Evolutionary conservation across 2,329 filamentous ascomycete species (phyloP), one percentile per base, ranked within the genome.

Genomic region (Neopestalotiopsis rosae): DNA sequence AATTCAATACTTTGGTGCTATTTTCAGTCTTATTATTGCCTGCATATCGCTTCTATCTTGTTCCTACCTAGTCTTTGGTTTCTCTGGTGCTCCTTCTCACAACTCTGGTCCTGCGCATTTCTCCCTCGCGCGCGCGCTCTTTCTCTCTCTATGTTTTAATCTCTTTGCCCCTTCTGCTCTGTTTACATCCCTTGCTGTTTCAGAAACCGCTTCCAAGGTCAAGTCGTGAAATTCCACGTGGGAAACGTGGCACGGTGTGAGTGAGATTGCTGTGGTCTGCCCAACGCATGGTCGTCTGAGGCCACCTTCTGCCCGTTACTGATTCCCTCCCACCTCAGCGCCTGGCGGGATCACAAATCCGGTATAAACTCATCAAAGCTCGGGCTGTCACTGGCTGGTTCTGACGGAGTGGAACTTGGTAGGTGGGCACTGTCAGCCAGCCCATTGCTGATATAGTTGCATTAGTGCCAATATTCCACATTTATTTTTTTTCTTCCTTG

Each of bases 391-490:
- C 56, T 67, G 65, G 65, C 65, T 61, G 20, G 34, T 40, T 56
- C 65, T 56, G 42, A n/a, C 30, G 4, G 28, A 42, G 65, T 67
- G 65, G 65, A 67, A 67, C 56, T 30, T 13, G 20, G n/a, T 49
- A 45, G 52, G 64, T 66, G 56, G 56, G 30, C 34, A 56, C 34
- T 30, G 34, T 61, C 56, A 67, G 56, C 65, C 56, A 67, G 65
- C 65, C 65, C 65, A 67, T 59, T 61, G 65, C 32, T 67, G 65
- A 61, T 67, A 67, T 61, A 67, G 65, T 59, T 67, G 65, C 65
- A 67, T 67, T 67, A 67, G 65, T 67, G 65, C 65, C 65, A 67
- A 67, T 67, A 67, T 67, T 67, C 65, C 65, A 59, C 65, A 67
- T 34, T 66, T 66, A 9, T 58, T 66, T n/a, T 66, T 30, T 62